Evolutionary conservation across 306 rosid genomes (phyloP), one percentile per base, ranked within the genome.

Genomic region (Adenanthera pavonina): DNA sequence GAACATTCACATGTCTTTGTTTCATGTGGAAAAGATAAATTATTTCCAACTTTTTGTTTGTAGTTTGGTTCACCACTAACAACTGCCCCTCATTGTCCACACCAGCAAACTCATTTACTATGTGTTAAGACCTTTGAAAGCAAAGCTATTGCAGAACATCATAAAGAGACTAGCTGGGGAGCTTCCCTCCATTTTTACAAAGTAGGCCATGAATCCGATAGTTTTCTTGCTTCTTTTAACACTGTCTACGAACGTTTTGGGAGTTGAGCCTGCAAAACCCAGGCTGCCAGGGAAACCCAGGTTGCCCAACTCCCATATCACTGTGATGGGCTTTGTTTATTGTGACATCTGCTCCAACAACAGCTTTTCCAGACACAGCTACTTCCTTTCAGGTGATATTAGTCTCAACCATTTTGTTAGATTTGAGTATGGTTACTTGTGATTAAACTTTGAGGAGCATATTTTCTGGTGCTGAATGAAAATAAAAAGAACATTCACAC

Each of bases 321-420:
- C 92, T 77, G 97, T 95, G 4, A 95, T 93, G 97, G 99, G 99
- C 46, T 91, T 93, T 80, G 99, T 95, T 82, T 95, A 92, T 44
- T 95, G 99, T 81, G 99, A 93, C 81, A 92, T 74, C 86, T 95
- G 99, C 94, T 91, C 90, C 88, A 95, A 91, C 89, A 93, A 93
- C 87, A 91, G 83, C 88, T 95, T 95, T 86, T 85, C 99, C 76
- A 84, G 84, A 60, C 88, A 95, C 85, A 95, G 98, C 85, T 95
- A 93, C 89, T 95, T 91, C 84, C 36, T 95, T 84, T 74, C 90
- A 87, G 94, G 97, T 95, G 52, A 90, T 47, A 90, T 47, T 57
- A 54, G 35, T 67, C 76, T 47, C 72, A 53, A 15, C 16, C 73
- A 53, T 9, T 77, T 33, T 4, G 68, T 51, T 66, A 44, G 19